A percentile compares a stretch with the other conserved stretches of the same genome.
Evolutionary conservation across 192 early-diverging fungal genomes (phyloP).

Genomic region (Podochytrium sp.): DNA sequence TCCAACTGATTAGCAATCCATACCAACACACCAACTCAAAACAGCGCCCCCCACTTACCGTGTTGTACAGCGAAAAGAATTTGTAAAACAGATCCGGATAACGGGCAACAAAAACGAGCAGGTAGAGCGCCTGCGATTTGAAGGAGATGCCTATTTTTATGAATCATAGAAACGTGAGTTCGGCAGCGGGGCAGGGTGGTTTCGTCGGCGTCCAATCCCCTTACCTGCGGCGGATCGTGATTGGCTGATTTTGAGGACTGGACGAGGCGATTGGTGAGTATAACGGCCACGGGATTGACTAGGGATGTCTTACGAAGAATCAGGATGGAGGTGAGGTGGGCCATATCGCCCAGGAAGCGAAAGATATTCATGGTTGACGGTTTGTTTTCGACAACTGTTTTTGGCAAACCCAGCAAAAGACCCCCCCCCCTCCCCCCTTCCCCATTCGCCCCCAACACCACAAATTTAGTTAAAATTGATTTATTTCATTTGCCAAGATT

Average conservation of each 20-base stretch:
- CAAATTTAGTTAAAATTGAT: too few relatives aligned
- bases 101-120: constrained; percentile 89
- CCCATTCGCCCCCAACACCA: too few relatives aligned
- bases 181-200: not conserved
- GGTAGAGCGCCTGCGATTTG: constrained; percentile 93
- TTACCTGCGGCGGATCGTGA: constrained; percentile 24
- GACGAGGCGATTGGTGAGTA: not conserved
- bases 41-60: too few relatives aligned
- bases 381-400: too few relatives aligned
- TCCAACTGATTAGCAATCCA: too few relatives aligned
- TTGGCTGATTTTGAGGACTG: constrained; percentile 28
- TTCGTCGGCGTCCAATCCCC: too few relatives aligned
- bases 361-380: constrained; percentile 96
- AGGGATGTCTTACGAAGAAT: constrained; percentile 66
- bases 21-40: not conserved
- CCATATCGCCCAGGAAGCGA: constrained; percentile 86
- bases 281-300: not conserved
- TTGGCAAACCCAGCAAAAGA: too few relatives aligned
- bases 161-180: too few relatives aligned
- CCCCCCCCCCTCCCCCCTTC: too few relatives aligned
- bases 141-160: constrained; percentile 98
- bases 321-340: constrained; percentile 92
- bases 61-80: constrained; percentile 88
- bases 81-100: constrained; percentile 87
- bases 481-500: too few relatives aligned